These are phyloP conservation scores for Irineochytrium annulatum DNA, from an alignment of 192 early-diverging fungal species.

Conservation along the genomic window DNA sequence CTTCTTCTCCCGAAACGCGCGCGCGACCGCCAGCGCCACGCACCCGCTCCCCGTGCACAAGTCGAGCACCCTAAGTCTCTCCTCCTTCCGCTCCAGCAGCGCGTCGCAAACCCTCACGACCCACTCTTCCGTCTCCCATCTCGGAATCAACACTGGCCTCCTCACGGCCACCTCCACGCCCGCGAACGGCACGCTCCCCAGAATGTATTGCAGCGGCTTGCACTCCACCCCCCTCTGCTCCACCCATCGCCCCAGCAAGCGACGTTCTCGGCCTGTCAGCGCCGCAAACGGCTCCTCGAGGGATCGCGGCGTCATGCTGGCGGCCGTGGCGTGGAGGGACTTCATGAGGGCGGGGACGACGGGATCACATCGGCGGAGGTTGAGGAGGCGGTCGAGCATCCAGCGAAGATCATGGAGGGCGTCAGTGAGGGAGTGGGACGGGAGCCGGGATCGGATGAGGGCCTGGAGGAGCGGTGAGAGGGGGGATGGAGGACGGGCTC, in stretches of 20 bases:
- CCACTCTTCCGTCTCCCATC: conserved; percentile 96
- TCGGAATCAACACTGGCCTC: conserved; percentile 79
- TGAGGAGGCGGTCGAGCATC: conserved; percentile 7
- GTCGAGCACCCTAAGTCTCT: conserved; percentile 68
- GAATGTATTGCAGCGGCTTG: conserved; percentile 91
- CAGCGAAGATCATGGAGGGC: conserved; percentile 4
- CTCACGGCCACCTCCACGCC: conserved; percentile 58
- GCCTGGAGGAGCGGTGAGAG: background rate
- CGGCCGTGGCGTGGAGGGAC: background rate
- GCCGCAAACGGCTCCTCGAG: background rate
- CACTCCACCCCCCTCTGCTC: conserved; percentile 21
- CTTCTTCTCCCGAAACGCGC: conserved; percentile 5
- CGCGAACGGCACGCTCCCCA: conserved; percentile 74
- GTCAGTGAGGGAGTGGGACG: background rate
- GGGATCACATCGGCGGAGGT: background rate
- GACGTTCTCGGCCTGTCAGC: background rate
- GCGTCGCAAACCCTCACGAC: conserved; percentile 51
- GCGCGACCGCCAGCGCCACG: conserved; percentile 67
- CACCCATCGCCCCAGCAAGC: conserved; percentile 13
- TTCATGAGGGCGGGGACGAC: background rate
- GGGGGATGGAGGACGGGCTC: background rate
- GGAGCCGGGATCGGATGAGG: background rate
- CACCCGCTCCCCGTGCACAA: conserved; percentile 87
- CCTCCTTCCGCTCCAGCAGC: conserved; percentile 28
- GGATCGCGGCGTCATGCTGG: background rate